Conservation (phyloP, 257 asterid genomes). For the Ilex asprella region DNA sequence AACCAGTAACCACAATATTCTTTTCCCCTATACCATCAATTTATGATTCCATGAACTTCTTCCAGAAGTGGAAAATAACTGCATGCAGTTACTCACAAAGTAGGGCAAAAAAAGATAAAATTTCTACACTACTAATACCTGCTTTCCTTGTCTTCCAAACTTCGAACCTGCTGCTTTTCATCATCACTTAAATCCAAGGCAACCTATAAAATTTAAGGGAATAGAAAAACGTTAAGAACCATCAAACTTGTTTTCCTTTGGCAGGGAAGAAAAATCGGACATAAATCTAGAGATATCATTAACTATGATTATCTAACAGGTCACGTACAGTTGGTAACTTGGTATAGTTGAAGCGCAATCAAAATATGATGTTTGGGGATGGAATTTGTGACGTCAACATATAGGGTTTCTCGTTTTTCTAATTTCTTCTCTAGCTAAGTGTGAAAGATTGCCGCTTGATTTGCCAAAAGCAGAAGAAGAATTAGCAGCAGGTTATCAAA, state of each 20-base stretch:
- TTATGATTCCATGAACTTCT: neutral
- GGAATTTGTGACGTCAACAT: no score
- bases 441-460: no score
- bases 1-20: no score
- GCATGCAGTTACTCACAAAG: neutral
- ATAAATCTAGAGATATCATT: neutral
- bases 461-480: no score
- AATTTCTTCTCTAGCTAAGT: no score
- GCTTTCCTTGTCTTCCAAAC: conserved; percentile 38
- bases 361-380: no score
- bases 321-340: no score
- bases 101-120: no score
- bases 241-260: neutral
- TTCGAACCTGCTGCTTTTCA: conserved; percentile 56
- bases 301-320: no score
- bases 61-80: neutral
- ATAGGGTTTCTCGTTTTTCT: no score
- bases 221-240: neutral
- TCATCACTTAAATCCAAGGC: conserved; percentile 73
- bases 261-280: neutral
- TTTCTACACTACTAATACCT: conserved; percentile 33
- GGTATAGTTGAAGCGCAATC: no score
- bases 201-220: conserved; percentile 29
- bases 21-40: neutral
- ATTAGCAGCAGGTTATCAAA: no score